These are phyloP conservation scores for Schrenkiella parvula DNA, from an alignment of 345 rosid genomes.

Conservation along the genomic window DNA sequence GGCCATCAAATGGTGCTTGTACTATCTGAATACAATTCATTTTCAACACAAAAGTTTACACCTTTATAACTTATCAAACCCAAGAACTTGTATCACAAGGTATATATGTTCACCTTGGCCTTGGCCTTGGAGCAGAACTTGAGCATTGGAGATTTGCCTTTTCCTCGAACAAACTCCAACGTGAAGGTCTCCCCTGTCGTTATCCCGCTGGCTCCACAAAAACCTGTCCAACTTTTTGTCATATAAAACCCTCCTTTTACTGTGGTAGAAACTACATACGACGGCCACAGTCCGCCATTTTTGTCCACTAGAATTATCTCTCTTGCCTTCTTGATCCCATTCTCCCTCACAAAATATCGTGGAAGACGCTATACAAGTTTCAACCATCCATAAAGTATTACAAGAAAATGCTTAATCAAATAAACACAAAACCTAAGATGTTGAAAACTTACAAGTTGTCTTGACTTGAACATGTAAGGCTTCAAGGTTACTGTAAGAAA, in stretches of 20 bases:
- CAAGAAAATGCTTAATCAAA: not conserved
- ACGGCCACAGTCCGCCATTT: conserved; percentile 2
- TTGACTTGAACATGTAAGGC: not conserved
- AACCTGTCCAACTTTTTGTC: not conserved
- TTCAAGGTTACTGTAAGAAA: not conserved
- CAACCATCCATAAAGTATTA: not conserved
- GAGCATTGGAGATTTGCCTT: not conserved
- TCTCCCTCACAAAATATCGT: not conserved
- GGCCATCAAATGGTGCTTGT: not conserved
- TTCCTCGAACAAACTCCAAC: conserved; percentile 6
- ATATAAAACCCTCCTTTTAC: not conserved
- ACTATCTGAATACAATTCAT: not conserved
- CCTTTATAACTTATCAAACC: not conserved
- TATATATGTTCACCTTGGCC: not conserved
- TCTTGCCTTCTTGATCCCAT: not conserved
- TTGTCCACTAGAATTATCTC: conserved; percentile 4
- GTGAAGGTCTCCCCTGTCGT: not conserved
- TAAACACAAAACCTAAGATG: not conserved
- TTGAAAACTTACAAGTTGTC: not conserved
- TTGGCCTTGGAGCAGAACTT: not conserved
- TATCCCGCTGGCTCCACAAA: not conserved
- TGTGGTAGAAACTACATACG: not conserved
- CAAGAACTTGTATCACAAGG: not conserved
- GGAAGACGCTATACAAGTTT: not conserved
- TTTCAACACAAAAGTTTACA: not conserved